A percentile compares a stretch with the other conserved stretches of the same genome.
Conservation (phyloP, 176 grass and related monocot species). For the Triticum timopheevii region DNA sequence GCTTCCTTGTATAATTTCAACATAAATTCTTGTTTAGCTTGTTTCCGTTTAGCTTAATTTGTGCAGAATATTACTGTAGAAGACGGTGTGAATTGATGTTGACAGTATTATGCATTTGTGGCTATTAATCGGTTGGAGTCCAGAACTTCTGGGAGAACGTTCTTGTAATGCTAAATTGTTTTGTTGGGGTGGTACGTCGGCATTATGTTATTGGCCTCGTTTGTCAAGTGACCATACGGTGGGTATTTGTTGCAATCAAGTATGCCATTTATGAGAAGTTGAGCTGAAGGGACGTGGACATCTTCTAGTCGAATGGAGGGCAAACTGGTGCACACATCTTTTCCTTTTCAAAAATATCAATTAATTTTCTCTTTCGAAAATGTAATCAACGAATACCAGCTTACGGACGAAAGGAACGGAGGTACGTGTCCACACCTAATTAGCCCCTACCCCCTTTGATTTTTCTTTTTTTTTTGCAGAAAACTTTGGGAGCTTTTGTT, state of each 20-base stretch:
- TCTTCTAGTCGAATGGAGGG: neutral
- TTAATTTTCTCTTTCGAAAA: no score
- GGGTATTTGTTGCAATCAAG: no score
- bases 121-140: neutral
- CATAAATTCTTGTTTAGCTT: constrained; percentile 6
- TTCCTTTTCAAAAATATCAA: neutral
- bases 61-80: constrained; percentile 33
- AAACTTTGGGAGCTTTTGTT: no score
- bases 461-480: no score
- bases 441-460: no score
- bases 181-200: neutral
- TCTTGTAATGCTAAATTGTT: neutral
- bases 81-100: neutral
- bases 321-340: neutral
- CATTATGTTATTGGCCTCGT: neutral
- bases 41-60: neutral
- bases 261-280: neutral
- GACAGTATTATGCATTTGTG: neutral
- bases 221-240: no score
- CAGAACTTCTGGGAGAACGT: neutral
- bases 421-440: no score
- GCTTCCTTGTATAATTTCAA: constrained; percentile 19
- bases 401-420: no score
- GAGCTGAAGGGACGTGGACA: neutral
- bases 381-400: no score